Evolutionary conservation across 768 basidiomycete species (phyloP).

Genomic region (Leccinum subtestaceum): DNA sequence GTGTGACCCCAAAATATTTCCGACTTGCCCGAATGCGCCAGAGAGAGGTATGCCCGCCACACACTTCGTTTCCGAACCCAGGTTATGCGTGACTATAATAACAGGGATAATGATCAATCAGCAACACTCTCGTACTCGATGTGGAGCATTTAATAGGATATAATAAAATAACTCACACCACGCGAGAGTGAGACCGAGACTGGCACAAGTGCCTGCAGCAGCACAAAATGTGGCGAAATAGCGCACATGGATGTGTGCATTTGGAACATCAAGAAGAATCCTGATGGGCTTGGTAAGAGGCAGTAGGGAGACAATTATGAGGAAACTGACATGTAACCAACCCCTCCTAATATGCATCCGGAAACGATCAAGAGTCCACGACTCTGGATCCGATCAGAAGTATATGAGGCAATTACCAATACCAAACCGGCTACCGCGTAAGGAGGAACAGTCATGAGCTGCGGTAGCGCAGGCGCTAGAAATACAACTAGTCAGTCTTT

Average conservation of each 20-base stretch:
- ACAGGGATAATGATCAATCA: too few species aligned
- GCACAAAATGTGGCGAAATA: conserved; percentile 49
- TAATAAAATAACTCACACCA: too few species aligned
- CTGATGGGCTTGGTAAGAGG: conserved; percentile 5
- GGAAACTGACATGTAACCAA: conserved; percentile 41
- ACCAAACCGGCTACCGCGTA: conserved; percentile 44
- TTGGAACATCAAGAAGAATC: conserved; percentile 35
- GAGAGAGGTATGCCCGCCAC: too few species aligned
- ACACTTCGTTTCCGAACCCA: too few species aligned
- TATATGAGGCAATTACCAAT: conserved; percentile 35
- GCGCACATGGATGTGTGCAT: conserved; percentile 33
- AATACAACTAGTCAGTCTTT: conserved; percentile 2
- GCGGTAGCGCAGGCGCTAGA: conserved; percentile 42
- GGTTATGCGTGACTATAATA: too few species aligned
- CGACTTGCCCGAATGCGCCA: too few species aligned
- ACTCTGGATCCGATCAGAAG: conserved; percentile 42
- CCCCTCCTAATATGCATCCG: conserved; percentile 32
- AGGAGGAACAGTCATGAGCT: conserved; percentile 53
- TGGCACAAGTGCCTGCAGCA: conserved; percentile 43
- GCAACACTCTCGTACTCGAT: too few species aligned
- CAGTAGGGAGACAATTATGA: background rate
- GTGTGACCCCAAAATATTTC: too few species aligned
- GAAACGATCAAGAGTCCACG: conserved; percentile 38
- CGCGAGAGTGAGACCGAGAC: conserved; percentile 43
- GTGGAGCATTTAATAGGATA: too few species aligned